These are phyloP conservation scores for Hypoxylon sp. DNA, from an alignment of 2,329 filamentous ascomycete species.

Conservation along the genomic window DNA sequence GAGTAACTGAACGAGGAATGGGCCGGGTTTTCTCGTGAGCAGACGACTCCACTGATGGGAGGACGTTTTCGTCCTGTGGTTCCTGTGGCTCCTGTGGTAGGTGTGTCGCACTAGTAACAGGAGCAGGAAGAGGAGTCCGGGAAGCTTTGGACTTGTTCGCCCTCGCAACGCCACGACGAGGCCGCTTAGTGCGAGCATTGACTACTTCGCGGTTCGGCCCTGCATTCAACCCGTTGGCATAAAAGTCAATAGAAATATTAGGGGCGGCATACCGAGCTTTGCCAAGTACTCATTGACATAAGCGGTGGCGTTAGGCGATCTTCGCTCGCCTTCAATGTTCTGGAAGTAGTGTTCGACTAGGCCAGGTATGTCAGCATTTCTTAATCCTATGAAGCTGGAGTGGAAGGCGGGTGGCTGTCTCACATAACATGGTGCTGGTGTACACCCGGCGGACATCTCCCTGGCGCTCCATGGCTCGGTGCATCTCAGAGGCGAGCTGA, in stretches of 20 bases:
- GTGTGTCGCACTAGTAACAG: neutral
- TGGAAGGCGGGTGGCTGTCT: conserved; percentile 42
- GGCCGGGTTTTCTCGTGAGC: neutral
- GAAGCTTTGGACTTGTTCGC: neutral
- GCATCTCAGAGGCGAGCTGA: conserved; percentile 56
- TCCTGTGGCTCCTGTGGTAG: no score
- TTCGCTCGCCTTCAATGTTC: conserved; percentile 55
- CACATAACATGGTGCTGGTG: conserved; percentile 57
- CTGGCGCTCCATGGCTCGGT: conserved; percentile 51
- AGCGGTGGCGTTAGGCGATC: conserved; percentile 54
- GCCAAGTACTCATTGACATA: conserved; percentile 54
- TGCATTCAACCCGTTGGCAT: conserved; percentile 8
- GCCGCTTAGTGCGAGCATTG: conserved; percentile 1
- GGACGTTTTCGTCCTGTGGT: neutral
- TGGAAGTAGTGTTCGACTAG: conserved; percentile 62
- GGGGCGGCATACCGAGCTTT: conserved; percentile 40
- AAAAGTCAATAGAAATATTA: neutral
- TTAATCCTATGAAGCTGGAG: neutral
- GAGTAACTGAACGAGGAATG: neutral
- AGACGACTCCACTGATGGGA: neutral
- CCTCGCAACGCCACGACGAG: conserved; percentile 2
- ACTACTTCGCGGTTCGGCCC: conserved; percentile 5
- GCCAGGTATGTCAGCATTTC: neutral
- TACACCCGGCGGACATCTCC: conserved; percentile 55
- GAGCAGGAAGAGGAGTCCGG: neutral